phyloP scores from a whole-genome alignment of 139 green algal species.

The Raphidocelis subcapitata region DNA sequence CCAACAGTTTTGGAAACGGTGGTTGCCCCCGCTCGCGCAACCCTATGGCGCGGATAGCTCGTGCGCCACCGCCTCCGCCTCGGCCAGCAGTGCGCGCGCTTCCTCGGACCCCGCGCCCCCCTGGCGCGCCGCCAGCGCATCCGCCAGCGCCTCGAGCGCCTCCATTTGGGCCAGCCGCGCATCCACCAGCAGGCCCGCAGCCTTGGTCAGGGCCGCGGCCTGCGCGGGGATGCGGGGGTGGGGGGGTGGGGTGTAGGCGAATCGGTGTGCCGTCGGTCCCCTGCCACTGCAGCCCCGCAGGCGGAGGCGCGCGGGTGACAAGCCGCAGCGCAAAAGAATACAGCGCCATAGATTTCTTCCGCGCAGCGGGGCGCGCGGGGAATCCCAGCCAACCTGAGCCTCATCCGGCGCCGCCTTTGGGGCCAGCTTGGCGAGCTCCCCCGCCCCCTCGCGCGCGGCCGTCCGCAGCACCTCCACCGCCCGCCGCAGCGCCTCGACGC shows the following conservation, averaged over 20 bases:
- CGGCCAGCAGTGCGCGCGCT: no score
- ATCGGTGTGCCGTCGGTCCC: not conserved
- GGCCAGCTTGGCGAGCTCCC: not conserved
- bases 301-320: not conserved
- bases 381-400: not conserved
- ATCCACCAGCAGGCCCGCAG: conserved; percentile 11
- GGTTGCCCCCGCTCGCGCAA: no score
- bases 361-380: not conserved
- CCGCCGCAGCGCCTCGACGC: not conserved
- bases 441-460: not conserved
- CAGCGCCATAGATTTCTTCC: not conserved
- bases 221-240: not conserved
- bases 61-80: no score
- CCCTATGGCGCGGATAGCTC: no score
- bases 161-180: conserved; percentile 37
- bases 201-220: not conserved
- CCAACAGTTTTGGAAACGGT: no score
- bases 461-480: conserved; percentile 8
- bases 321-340: not conserved
- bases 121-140: not conserved
- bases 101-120: no score
- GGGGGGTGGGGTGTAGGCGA: not conserved
- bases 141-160: conserved; percentile 31
- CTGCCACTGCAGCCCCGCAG: not conserved
- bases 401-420: not conserved